These are phyloP conservation scores for Blastocystis sp. DNA, from an alignment of 352 stramenopile species.

Conservation along the genomic window DNA sequence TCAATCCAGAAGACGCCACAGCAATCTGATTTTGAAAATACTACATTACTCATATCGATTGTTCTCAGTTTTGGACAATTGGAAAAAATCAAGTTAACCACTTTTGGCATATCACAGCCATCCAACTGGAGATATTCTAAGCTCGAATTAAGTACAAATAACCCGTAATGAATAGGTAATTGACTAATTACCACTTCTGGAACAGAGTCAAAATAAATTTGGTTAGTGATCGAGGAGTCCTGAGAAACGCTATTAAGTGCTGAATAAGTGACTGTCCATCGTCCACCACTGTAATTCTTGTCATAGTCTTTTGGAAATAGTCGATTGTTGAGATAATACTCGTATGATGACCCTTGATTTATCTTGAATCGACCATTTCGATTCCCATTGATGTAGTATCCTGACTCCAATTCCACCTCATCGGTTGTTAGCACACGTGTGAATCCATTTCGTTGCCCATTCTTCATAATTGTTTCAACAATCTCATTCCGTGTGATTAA, in stretches of 20 bases:
- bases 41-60: not conserved
- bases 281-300: not conserved
- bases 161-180: not conserved
- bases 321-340: not conserved
- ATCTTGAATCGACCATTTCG: not conserved
- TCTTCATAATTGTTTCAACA: not conserved
- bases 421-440: not conserved
- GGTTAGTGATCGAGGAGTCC: not conserved
- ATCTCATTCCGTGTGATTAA: not conserved
- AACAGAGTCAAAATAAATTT: not conserved
- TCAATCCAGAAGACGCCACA: not conserved
- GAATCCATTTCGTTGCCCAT: not conserved
- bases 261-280: not conserved
- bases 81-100: not conserved
- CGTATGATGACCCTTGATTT: not conserved
- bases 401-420: not conserved
- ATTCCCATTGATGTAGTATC: not conserved
- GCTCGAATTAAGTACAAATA: not conserved
- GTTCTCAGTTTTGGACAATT: not conserved
- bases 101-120: not conserved
- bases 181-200: not conserved
- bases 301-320: not conserved
- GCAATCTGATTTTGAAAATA: not conserved
- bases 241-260: not conserved
- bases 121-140: not conserved